Percentiles rank a stretch among this genome's conserved stretches.
phyloP scores from a whole-genome alignment of 2,329 filamentous ascomycete genomes.

The Mariannaea elegans region DNA sequence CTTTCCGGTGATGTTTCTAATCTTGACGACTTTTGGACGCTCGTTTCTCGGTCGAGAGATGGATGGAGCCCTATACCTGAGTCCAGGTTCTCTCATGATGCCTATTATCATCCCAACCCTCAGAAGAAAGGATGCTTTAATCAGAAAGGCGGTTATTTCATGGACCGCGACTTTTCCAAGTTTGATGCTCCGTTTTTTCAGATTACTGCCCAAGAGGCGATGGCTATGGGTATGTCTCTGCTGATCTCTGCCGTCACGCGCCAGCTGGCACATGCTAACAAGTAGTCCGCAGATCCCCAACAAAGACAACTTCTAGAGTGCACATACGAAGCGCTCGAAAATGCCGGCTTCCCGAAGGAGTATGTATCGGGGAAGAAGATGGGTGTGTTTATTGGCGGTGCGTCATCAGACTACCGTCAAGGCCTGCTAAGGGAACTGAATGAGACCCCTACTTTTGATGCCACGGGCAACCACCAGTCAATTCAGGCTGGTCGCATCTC shows the following conservation, averaged over 20 bases:
- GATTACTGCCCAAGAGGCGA: slow-evolving; percentile 59
- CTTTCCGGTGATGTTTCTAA: slow-evolving; percentile 54
- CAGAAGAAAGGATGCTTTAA: slow-evolving; percentile 53
- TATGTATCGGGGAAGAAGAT: slow-evolving; percentile 57
- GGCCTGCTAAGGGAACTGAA: slow-evolving; percentile 55
- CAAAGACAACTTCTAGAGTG: slow-evolving; percentile 62
- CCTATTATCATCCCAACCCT: slow-evolving; percentile 53
- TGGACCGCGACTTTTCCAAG: slow-evolving; percentile 55
- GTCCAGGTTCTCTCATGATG: slow-evolving; percentile 56
- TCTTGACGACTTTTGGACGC: slow-evolving; percentile 55
- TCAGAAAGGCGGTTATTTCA: slow-evolving; percentile 49
- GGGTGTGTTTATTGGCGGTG: slow-evolving; percentile 60
- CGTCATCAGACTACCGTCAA: slow-evolving; percentile 58
- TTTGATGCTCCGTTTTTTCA: slow-evolving; percentile 64
- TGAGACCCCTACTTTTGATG: slow-evolving; percentile 61
- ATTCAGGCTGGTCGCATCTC: slow-evolving; percentile 57
- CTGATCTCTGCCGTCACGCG: background rate
- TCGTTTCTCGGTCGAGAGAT: slow-evolving; percentile 50
- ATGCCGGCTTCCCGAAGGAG: slow-evolving; percentile 59
- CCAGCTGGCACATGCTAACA: background rate
- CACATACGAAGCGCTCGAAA: slow-evolving; percentile 63
- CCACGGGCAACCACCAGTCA: slow-evolving; percentile 58
- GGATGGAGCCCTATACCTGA: slow-evolving; percentile 54
- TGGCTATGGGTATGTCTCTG: slow-evolving; percentile 52
- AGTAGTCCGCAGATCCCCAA: slow-evolving; percentile 54